Conservation (phyloP, 2,329 filamentous ascomycete species). For the Pleomassaria siparia region DNA sequence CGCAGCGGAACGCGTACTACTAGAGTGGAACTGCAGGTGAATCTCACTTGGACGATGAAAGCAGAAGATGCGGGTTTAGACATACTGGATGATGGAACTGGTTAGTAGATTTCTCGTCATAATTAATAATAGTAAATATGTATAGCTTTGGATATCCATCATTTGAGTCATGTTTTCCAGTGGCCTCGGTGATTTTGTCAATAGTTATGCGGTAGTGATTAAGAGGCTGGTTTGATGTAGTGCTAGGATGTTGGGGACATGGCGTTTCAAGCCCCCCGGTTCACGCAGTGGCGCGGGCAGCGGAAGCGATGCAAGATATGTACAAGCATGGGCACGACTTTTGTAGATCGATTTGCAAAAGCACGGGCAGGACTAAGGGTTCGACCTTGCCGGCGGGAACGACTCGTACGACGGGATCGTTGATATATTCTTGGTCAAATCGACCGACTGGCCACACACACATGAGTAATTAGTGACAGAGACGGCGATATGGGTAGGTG, state of each 20-base stretch:
- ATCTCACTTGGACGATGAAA: constrained; percentile 12
- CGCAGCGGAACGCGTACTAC: constrained; percentile 25
- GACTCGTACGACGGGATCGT: constrained; percentile 40
- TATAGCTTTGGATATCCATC: too few species aligned
- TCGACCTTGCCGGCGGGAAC: constrained; percentile 27
- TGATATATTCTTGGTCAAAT: constrained; percentile 18
- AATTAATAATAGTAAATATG: too few species aligned
- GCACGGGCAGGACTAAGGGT: constrained; percentile 28
- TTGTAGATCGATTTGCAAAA: constrained; percentile 39
- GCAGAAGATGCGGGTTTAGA: background rate
- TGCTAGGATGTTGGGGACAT: constrained; percentile 29
- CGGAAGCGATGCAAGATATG: constrained; percentile 42
- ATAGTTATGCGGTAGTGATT: constrained; percentile 6
- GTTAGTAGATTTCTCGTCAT: background rate
- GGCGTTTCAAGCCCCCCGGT: constrained; percentile 34
- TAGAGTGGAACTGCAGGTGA: constrained; percentile 13
- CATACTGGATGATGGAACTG: background rate
- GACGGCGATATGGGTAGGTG: background rate
- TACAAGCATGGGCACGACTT: constrained; percentile 35
- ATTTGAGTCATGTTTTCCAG: constrained; percentile 11
- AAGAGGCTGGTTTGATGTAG: constrained; percentile 10
- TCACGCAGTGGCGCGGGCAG: constrained; percentile 33
- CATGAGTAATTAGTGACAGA: background rate
- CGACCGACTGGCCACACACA: constrained; percentile 18
- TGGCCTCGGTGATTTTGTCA: constrained; percentile 12